phyloP scores from a whole-genome alignment of 192 early-diverging fungal genomes.

The Geranomyces michiganensis region DNA sequence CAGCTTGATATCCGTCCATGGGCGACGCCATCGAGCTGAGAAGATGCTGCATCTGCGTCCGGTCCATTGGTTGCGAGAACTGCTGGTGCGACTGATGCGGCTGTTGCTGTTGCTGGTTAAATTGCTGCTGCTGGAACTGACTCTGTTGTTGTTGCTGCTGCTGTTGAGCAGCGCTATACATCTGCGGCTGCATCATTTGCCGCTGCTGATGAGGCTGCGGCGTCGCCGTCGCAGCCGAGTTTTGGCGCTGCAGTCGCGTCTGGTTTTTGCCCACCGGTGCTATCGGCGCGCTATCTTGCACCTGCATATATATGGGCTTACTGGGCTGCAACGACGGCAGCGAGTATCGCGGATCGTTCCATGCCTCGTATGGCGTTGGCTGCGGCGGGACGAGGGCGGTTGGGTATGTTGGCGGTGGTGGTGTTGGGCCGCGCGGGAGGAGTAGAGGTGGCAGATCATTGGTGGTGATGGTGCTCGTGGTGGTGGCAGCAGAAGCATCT shows the following conservation, averaged over 20 bases:
- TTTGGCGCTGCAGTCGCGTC: not conserved
- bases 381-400: conserved; percentile 35
- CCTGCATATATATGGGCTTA: conserved; percentile 12
- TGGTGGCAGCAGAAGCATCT: too few relatives aligned
- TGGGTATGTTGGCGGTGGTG: conserved; percentile 26
- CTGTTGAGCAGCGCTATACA: too few relatives aligned
- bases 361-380: conserved; percentile 27
- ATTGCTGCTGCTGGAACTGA: too few relatives aligned
- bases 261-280: not conserved
- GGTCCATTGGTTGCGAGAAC: too few relatives aligned
- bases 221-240: not conserved
- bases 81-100: too few relatives aligned
- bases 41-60: too few relatives aligned
- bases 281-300: not conserved
- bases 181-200: not conserved
- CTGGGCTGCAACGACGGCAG: conserved; percentile 22
- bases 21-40: too few relatives aligned
- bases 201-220: not conserved
- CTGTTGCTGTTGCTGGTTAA: too few relatives aligned
- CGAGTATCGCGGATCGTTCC: conserved; percentile 42
- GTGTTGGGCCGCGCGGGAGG: conserved; percentile 21
- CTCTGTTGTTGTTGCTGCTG: too few relatives aligned
- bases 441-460: not conserved
- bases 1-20: too few relatives aligned
- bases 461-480: not conserved